These are phyloP conservation scores for Thielaviopsis euricoi DNA, from an alignment of 2,329 filamentous ascomycete genomes.

Conservation along the genomic window DNA sequence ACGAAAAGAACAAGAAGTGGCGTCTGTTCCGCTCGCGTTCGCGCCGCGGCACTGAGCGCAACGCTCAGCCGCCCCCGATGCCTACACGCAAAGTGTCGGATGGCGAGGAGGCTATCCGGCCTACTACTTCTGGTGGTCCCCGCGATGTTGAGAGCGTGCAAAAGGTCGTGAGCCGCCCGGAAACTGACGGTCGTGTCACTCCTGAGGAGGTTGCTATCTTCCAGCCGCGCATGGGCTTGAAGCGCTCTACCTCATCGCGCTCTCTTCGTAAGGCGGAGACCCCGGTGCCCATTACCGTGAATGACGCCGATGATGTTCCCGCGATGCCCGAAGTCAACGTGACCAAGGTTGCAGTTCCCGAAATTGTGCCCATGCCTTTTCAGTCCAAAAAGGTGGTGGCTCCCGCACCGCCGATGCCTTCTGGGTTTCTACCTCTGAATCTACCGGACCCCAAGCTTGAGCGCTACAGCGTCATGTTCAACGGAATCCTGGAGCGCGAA, in stretches of 20 bases:
- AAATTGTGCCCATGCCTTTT: neutral
- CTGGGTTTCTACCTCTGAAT: slow-evolving; percentile 49
- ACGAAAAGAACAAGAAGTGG: slow-evolving; percentile 12
- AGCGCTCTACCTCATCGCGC: neutral
- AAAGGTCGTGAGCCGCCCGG: neutral
- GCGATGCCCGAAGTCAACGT: slow-evolving; percentile 2
- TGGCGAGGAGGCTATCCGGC: neutral
- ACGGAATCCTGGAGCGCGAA: slow-evolving; percentile 43
- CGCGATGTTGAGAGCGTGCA: neutral
- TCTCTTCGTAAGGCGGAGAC: neutral
- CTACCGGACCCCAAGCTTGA: slow-evolving; percentile 73
- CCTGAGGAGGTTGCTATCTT: slow-evolving; percentile 10
- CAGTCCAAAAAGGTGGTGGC: neutral
- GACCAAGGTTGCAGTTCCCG: neutral
- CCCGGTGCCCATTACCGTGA: slow-evolving; percentile 1
- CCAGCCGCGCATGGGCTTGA: slow-evolving; percentile 3
- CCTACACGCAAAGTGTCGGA: neutral
- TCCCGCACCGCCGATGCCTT: slow-evolving; percentile 15
- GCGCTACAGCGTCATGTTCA: slow-evolving; percentile 89
- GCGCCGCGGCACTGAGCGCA: slow-evolving; percentile 1
- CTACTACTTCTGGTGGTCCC: neutral
- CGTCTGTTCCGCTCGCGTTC: slow-evolving; percentile 12
- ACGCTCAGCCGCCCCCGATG: neutral
- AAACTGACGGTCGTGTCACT: neutral
- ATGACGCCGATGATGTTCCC: neutral